Percentiles rank a stretch among this genome's conserved stretches.
phyloP scores from a whole-genome alignment of 2,329 filamentous ascomycete species.

The Fusarium poae region DNA sequence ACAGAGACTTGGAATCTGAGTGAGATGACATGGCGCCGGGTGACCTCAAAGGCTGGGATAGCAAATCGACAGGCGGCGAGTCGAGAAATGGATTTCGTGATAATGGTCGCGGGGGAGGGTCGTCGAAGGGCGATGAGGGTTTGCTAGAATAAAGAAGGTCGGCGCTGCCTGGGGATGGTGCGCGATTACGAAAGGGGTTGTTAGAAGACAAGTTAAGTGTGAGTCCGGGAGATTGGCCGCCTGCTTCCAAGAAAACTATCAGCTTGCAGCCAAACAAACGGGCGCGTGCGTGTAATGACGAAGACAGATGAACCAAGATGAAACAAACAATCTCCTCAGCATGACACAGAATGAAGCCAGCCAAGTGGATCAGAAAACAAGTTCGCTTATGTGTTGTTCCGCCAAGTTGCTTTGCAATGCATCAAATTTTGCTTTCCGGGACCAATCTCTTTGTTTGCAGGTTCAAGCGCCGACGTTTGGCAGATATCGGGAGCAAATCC shows the following conservation, averaged over 20 bases:
- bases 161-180: conserved; percentile 67
- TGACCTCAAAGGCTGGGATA: conserved; percentile 57
- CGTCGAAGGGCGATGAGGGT: conserved; percentile 71
- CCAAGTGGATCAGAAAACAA: conserved; percentile 47
- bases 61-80: conserved; percentile 56
- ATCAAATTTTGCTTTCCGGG: conserved; percentile 32
- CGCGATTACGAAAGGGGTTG: conserved; percentile 84
- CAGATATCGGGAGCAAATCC: conserved; percentile 38
- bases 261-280: conserved; percentile 47
- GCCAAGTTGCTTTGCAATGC: conserved; percentile 46
- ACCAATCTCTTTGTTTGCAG: conserved; percentile 41
- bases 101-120: conserved; percentile 69
- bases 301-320: conserved; percentile 49
- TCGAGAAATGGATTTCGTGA: conserved; percentile 85
- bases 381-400: conserved; percentile 41
- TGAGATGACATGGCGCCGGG: conserved; percentile 64
- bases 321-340: conserved; percentile 52
- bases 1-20: conserved; percentile 61
- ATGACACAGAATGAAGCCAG: conserved; percentile 51
- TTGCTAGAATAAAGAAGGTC: conserved; percentile 54
- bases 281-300: conserved; percentile 51
- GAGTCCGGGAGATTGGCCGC: conserved; percentile 58
- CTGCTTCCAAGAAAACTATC: conserved; percentile 47
- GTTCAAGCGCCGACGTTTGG: conserved; percentile 44
- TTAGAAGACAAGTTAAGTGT: conserved; percentile 81